Percentiles rank a stretch among this genome's conserved stretches.
Evolutionary conservation across 768 basidiomycete species (phyloP).

Genomic region (Boletellus sp.): DNA sequence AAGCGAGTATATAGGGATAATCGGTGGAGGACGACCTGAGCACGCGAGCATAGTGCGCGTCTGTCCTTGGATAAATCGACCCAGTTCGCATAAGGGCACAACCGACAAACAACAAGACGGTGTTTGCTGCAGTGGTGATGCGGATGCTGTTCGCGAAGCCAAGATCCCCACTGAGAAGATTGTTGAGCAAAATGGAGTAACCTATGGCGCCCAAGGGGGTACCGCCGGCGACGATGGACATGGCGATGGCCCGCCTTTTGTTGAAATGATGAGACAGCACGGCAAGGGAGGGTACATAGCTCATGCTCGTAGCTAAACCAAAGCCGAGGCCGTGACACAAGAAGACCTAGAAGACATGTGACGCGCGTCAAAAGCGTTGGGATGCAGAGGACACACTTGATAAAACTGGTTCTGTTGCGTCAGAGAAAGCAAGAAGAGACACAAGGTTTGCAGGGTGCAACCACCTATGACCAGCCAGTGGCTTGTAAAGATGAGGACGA

Average conservation of each 20-base stretch:
- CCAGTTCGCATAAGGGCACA: slow-evolving; percentile 38
- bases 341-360: slow-evolving; percentile 35
- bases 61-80: slow-evolving; percentile 25
- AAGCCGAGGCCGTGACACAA: slow-evolving; percentile 37
- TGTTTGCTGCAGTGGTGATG: slow-evolving; percentile 40
- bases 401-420: slow-evolving; percentile 33
- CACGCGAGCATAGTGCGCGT: slow-evolving; percentile 14
- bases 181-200: slow-evolving; percentile 31
- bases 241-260: slow-evolving; percentile 37
- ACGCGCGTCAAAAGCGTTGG: slow-evolving; percentile 16
- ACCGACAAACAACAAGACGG: slow-evolving; percentile 35
- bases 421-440: slow-evolving; percentile 44
- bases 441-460: slow-evolving; percentile 39
- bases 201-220: slow-evolving; percentile 27
- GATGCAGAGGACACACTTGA: slow-evolving; percentile 30
- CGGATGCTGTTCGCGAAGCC: slow-evolving; percentile 45
- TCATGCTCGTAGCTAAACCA: slow-evolving; percentile 43
- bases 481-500: slow-evolving; percentile 18
- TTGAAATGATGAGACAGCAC: slow-evolving; percentile 46
- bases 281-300: slow-evolving; percentile 40
- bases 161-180: slow-evolving; percentile 10
- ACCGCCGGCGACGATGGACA: slow-evolving; percentile 39
- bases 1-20: slow-evolving; percentile 24
- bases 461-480: slow-evolving; percentile 45
- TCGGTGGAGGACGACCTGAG: slow-evolving; percentile 17